phyloP scores from a whole-genome alignment of 2,329 filamentous ascomycete genomes.

The Monascus ruber region DNA sequence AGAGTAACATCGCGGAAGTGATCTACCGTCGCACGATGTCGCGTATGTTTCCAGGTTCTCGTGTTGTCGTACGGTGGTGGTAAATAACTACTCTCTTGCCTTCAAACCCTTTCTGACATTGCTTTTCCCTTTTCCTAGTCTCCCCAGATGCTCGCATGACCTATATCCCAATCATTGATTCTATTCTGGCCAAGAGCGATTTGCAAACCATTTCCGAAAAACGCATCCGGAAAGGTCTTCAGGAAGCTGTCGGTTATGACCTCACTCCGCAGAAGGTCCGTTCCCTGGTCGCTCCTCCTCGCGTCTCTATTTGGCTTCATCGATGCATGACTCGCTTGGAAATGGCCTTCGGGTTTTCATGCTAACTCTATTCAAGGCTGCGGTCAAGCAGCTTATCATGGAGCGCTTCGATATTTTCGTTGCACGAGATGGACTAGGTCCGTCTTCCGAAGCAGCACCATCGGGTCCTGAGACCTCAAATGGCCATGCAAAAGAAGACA shows the following conservation, averaged over 20 bases:
- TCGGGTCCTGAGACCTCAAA: conserved; percentile 17
- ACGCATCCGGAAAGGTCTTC: conserved; percentile 52
- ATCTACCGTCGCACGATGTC: conserved; percentile 19
- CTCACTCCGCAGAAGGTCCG: conserved; percentile 51
- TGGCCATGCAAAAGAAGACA: conserved; percentile 18
- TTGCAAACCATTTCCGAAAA: conserved; percentile 55
- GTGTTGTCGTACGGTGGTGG: too few relatives aligned
- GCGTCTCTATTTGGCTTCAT: conserved; percentile 3
- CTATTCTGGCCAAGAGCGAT: conserved; percentile 49
- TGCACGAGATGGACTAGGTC: conserved; percentile 29
- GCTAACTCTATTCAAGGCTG: conserved; percentile 37
- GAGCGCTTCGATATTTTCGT: conserved; percentile 60
- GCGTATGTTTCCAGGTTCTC: conserved; percentile 16
- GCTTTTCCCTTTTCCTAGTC: conserved; percentile 24
- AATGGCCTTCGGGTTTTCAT: not conserved
- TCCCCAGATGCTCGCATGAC: conserved; percentile 37
- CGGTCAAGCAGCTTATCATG: conserved; percentile 62
- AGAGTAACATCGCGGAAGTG: too few relatives aligned
- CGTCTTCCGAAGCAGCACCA: conserved; percentile 16
- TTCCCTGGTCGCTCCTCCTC: conserved; percentile 2
- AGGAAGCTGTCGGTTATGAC: conserved; percentile 50
- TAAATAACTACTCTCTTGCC: too few relatives aligned
- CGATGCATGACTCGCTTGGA: not conserved
- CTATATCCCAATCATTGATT: conserved; percentile 51
- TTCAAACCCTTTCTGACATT: too few relatives aligned